Conservation (phyloP, 2,329 filamentous ascomycete species). For the Tricladium varicosporioides region DNA sequence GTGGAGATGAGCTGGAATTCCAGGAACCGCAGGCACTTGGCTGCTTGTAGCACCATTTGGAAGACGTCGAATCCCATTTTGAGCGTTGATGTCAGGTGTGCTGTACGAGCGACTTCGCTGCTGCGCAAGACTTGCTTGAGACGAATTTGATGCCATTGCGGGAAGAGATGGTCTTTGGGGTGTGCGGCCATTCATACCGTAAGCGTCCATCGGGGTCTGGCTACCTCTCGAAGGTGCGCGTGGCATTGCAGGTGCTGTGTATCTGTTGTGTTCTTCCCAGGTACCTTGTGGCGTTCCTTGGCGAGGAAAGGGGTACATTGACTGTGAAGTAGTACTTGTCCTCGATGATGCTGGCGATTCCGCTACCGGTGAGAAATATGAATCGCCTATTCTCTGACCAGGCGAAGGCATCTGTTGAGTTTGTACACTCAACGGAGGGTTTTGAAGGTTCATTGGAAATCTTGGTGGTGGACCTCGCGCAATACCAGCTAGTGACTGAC, state of each 20-base stretch:
- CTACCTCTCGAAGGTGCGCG: constrained; percentile 78
- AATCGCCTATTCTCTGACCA: constrained; percentile 49
- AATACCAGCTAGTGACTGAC: constrained; percentile 55
- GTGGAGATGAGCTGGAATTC: constrained; percentile 70
- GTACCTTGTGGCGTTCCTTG: constrained; percentile 65
- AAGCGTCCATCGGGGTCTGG: constrained; percentile 59
- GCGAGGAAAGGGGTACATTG: constrained; percentile 78
- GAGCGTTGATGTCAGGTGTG: constrained; percentile 86
- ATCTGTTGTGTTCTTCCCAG: constrained; percentile 75
- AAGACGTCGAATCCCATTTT: constrained; percentile 54
- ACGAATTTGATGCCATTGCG: constrained; percentile 58
- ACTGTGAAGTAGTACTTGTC: constrained; percentile 67
- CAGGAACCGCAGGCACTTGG: constrained; percentile 67
- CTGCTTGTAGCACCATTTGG: constrained; percentile 49
- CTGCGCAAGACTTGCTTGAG: constrained; percentile 50
- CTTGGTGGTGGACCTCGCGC: constrained; percentile 64
- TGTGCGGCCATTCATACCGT: constrained; percentile 61
- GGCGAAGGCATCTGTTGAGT: constrained; percentile 46
- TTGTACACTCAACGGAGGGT: constrained; percentile 67
- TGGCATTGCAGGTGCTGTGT: constrained; percentile 84
- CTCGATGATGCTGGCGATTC: constrained; percentile 78
- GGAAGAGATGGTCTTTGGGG: constrained; percentile 78
- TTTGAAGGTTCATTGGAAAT: constrained; percentile 60
- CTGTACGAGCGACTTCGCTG: constrained; percentile 86
- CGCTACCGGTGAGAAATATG: constrained; percentile 86